Base-by-base conservation (phyloP, 1,284 basidiomycete species). In the Ceratobasidium sp. region DNA sequence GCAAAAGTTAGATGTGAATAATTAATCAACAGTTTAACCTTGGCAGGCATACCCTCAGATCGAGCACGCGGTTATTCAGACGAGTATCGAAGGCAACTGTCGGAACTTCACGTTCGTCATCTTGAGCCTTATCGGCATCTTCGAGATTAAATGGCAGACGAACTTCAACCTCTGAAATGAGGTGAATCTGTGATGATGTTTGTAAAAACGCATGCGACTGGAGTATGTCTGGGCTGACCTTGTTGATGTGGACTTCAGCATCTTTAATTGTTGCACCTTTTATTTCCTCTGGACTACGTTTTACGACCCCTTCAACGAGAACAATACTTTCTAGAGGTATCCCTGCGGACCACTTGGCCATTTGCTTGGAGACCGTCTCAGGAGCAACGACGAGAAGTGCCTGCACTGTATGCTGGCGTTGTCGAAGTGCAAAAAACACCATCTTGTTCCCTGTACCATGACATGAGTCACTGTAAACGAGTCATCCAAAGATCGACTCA, bases 21-120 rank as follows among this genome's bases (percentile, higher is more conserved):
- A 33, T 26, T 40, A 61, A 64, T 58, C 56, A 42, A 75, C 20
- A 40, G 20, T 60, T 44, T 40, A 42, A 9, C 12, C 20, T 49
- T 10, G 70, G 44, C 33, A 6, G 20, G 87, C 92, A 82, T 84
- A 93, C 95, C 81, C 98, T 90, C 61, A 99, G 91, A 85, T 99
- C 98, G 81, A 99, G 89, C 51, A 99, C 92, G 79, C 98, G 92
- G 87, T 97, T 97, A 87, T 99, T 97, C 77, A 99, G 90, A 77
- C 98, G 93, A 10, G 97, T 99, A 83, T 98, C 95, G 75, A 98
- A 89, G 23, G 94, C 89, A 56, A 98, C 96, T 78, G 87, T 86
- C 28, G 85, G 85, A 77, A 85, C 86, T 72, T 88, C 86, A 26
- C 84, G 84, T 49, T 79, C 81, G 5, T 82, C 82, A 58, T 86